Evolutionary conservation across 768 basidiomycete species (phyloP).

Genomic region (Rhodosporidiobolus odoratus): DNA sequence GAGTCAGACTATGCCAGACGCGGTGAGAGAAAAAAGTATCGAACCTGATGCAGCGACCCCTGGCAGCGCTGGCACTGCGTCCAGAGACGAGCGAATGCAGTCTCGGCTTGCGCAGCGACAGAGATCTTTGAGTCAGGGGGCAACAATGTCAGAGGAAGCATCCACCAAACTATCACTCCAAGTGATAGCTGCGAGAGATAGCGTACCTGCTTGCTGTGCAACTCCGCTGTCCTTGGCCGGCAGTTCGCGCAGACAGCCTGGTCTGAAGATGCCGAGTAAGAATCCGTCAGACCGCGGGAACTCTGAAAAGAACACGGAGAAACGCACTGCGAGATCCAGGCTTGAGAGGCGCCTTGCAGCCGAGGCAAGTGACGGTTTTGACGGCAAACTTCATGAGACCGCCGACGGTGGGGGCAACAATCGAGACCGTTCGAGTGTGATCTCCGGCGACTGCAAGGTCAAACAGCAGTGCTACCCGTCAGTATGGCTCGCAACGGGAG

Average conservation of each 20-base stretch:
- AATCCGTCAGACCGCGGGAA: not conserved
- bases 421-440: conserved; percentile 90
- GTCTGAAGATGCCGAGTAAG: conserved; percentile 51
- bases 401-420: conserved; percentile 91
- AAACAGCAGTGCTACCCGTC: not conserved
- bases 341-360: conserved; percentile 82
- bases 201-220: conserved; percentile 83
- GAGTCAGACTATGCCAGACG: conserved; percentile 5
- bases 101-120: conserved; percentile 70
- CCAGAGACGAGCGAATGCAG: conserved; percentile 90
- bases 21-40: not conserved
- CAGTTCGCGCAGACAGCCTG: conserved; percentile 95
- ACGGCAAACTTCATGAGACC: conserved; percentile 99
- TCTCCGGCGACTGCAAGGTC: conserved; percentile 73
- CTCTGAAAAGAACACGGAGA: not conserved
- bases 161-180: no score
- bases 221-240: conserved; percentile 70
- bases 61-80: conserved; percentile 99
- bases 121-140: conserved; percentile 47
- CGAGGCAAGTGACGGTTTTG: conserved; percentile 87
- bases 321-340: conserved; percentile 23
- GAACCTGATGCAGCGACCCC: conserved; percentile 82
- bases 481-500: not conserved
- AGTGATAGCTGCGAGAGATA: not conserved
- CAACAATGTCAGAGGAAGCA: no score